Percentiles rank a stretch among this genome's conserved stretches.
phyloP scores from a whole-genome alignment of 2,329 filamentous ascomycete genomes.

The Penicillium oxalicum region DNA sequence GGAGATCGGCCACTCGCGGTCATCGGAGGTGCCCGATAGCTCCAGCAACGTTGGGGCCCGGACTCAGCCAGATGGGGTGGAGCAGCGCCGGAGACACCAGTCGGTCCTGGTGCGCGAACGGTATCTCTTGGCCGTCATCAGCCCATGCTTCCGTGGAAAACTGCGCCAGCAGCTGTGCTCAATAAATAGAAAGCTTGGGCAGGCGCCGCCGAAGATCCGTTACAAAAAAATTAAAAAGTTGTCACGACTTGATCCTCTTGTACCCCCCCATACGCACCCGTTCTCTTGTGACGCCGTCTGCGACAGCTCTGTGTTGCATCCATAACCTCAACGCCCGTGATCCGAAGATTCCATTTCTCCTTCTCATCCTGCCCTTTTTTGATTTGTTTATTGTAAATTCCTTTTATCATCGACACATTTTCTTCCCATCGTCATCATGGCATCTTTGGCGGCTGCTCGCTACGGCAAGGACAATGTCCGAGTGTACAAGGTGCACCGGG shows the following conservation, averaged over 20 bases:
- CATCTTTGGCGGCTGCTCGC: slow-evolving; percentile 39
- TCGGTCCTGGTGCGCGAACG: slow-evolving; percentile 1
- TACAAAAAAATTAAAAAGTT: neutral
- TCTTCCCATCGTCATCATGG: slow-evolving; percentile 21
- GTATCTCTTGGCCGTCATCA: slow-evolving; percentile 3
- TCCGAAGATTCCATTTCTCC: too few species aligned
- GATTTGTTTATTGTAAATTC: neutral
- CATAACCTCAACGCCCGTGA: too few species aligned
- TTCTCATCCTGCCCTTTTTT: too few species aligned
- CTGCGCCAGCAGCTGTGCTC: neutral
- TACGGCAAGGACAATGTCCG: slow-evolving; percentile 88
- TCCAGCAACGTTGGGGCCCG: neutral
- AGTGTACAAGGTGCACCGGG: slow-evolving; percentile 85
- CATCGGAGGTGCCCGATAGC: slow-evolving; percentile 35
- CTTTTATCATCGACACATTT: slow-evolving; percentile 8
- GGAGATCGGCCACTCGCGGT: slow-evolving; percentile 28
- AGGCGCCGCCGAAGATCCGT: neutral
- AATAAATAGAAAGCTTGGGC: slow-evolving; percentile 11
- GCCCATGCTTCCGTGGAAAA: slow-evolving; percentile 7
- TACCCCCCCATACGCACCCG: too few species aligned
- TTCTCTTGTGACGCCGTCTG: neutral
- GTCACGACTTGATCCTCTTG: neutral
- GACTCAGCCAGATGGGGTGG: too few species aligned
- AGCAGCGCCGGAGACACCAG: neutral
- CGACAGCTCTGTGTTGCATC: neutral